Base-by-base conservation (phyloP, 306 rosid species). In the Quercus aquifolioides region DNA sequence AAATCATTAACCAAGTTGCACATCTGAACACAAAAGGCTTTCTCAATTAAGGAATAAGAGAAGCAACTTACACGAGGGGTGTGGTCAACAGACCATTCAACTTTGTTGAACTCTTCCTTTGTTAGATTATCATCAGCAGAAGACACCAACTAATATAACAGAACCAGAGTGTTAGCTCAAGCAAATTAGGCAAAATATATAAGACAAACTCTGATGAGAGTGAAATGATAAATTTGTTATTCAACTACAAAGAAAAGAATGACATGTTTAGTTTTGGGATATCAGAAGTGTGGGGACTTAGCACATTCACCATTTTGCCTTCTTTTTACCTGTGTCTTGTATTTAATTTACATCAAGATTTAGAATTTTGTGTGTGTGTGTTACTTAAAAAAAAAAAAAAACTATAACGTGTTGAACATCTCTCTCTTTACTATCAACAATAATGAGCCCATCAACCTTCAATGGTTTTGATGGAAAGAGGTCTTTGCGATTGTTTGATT, bases 71-170 rank as follows among this genome's bases (percentile, higher is more conserved):
- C 99, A 56, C 84, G 88, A 78, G 98, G 99, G 43, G 84, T 65
- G 79, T 87, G 91, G 75, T 76, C 84, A 75, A 95, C 86, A 59
- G 93, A 87, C 98, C 97, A 95, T 55, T 90, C 97, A 82, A 89
- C 90, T 78, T 85, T 79, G 84, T 95, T 95, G 84, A 92, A 92
- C 86, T 95, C 99, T 86, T 87, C 89, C 91, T 83, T 90, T 65
- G 86, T 75, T 73, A 84, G 84, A 78, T 73, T 74, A 60, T 84
- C 84, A 58, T 80, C 85, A 38, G 84, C 81, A 49, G 79, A 69
- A 74, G 76, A 82, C 78, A 90, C 76, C 84, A 92, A 78, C 97
- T 91, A 81, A 86, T 46, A 79, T 64, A 70, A 85, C 79, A 73
- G 18, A 73, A 76, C 55, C 38, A 85, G 73, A 55, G 80, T 15